Base-by-base conservation (phyloP, 345 rosid genomes). In the Brassica incana region DNA sequence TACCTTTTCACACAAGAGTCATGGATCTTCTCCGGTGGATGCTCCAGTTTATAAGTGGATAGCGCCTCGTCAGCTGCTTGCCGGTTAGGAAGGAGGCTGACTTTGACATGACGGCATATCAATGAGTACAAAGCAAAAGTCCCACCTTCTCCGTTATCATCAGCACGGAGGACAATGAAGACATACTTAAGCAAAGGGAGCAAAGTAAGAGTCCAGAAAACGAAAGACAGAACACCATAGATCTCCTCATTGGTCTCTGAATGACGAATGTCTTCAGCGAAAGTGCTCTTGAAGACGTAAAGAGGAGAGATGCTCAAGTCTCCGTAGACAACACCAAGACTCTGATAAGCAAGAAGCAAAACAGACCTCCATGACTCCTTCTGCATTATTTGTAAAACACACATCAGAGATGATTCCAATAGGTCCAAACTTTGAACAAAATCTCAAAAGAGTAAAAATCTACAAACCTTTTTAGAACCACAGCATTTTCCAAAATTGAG, bases 161-260 rank as follows among this genome's bases (percentile, higher is more conserved):
- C 98, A 2, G 98, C 99, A 33, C 98, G 82, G 61, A 95, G 98
- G 67, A 95, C 99, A 73, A 95, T 80, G 84, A 95, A 95, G 61
- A 95, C 97, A 75, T 95, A 95, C 88, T 95, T 95, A 80, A 89
- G 87, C 75, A 95, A 83, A 67, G 99, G 97, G 65, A 95, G 81
- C 82, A 93, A 82, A 83, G 99, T 95, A n/a, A 95, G 89, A 58
- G 99, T 95, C 99, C 99, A 95, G 88, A 95, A 93, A 69, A 95
- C 98, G 58, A 92, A 91, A 35, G 99, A 93, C 10, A 95, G 82
- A 82, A 90, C 99, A 62, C 99, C 99, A 20, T 58, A 93, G 76
- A 95, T 95, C 88, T 95, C 99, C 85, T 93, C 99, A 30, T 95
- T 95, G 4, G 95, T 85, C 18, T 95, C 91, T 1, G 98, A 93